A percentile compares a stretch with the other conserved stretches of the same genome.
phyloP scores from a whole-genome alignment of 2,329 filamentous ascomycete genomes.

The Tolypocladium ophioglossoides region DNA sequence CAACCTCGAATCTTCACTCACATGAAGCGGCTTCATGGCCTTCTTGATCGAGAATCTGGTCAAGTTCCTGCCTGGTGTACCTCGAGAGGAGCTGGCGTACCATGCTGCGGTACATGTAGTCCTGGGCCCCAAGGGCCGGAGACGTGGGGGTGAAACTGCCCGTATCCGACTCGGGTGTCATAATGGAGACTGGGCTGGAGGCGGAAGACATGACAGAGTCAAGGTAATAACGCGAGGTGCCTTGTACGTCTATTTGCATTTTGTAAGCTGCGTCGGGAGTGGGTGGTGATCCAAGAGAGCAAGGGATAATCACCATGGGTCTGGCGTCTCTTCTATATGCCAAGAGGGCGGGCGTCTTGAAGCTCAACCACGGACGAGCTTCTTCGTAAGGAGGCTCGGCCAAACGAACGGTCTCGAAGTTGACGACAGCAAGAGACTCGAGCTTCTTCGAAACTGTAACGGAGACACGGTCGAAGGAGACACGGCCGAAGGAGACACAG shows the following conservation, averaged over 20 bases:
- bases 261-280: background rate
- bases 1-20: background rate
- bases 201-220: slow-evolving; percentile 6
- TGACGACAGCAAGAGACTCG: too few relatives aligned
- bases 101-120: slow-evolving; percentile 1
- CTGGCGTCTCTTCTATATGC: background rate
- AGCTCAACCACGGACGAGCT: background rate
- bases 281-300: background rate
- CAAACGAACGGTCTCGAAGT: too few relatives aligned
- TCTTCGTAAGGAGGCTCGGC: too few relatives aligned
- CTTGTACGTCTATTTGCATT: background rate
- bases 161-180: slow-evolving; percentile 8
- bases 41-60: slow-evolving; percentile 6
- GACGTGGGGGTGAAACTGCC: slow-evolving; percentile 4
- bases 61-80: slow-evolving; percentile 6
- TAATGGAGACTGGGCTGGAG: slow-evolving; percentile 7
- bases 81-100: slow-evolving; percentile 5
- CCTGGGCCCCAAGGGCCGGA: slow-evolving; percentile 1
- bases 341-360: background rate
- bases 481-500: too few relatives aligned
- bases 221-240: background rate
- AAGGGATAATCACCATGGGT: background rate
- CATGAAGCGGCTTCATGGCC: background rate
- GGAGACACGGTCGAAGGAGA: too few relatives aligned
- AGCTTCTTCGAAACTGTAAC: background rate